Conservation (phyloP, 768 basidiomycete genomes). For the Serpula lacrymans region DNA sequence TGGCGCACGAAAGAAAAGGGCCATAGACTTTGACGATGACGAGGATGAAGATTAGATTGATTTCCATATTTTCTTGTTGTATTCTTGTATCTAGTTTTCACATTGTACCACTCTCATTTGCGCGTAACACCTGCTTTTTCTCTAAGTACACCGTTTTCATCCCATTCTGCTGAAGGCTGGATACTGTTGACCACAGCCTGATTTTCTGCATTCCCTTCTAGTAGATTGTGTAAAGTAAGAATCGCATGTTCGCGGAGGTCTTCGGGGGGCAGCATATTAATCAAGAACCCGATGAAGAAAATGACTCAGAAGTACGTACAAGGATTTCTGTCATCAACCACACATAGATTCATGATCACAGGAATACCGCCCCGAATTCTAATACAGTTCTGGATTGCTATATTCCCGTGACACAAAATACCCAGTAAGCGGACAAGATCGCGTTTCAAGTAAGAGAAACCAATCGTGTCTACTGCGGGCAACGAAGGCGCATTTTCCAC, state of each 20-base stretch:
- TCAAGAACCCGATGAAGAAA: not conserved
- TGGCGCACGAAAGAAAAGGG: constrained; percentile 52
- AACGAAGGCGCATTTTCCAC: constrained; percentile 12
- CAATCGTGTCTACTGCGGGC: constrained; percentile 39
- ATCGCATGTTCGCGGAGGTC: constrained; percentile 93
- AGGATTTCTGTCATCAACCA: constrained; percentile 87
- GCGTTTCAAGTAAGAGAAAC: constrained; percentile 82
- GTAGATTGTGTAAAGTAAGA: constrained; percentile 74
- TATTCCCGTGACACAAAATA: constrained; percentile 62
- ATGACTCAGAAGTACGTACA: constrained; percentile 55
- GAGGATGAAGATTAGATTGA: constrained; percentile 53
- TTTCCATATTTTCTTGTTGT: constrained; percentile 4
- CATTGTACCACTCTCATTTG: constrained; percentile 19
- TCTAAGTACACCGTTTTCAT: constrained; percentile 51
- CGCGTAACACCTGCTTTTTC: constrained; percentile 32
- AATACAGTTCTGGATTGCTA: constrained; percentile 69
- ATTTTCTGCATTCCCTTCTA: constrained; percentile 74
- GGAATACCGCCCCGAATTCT: constrained; percentile 71
- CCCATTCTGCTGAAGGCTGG: constrained; percentile 58
- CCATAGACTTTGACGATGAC: constrained; percentile 55
- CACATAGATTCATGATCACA: constrained; percentile 84
- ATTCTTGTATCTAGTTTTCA: constrained; percentile 1
- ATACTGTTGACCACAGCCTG: constrained; percentile 76
- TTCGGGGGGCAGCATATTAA: constrained; percentile 28
- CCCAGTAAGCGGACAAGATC: constrained; percentile 90